These are phyloP conservation scores for Colletotrichum sp. DNA, from an alignment of 2,329 filamentous ascomycete species.

Conservation along the genomic window DNA sequence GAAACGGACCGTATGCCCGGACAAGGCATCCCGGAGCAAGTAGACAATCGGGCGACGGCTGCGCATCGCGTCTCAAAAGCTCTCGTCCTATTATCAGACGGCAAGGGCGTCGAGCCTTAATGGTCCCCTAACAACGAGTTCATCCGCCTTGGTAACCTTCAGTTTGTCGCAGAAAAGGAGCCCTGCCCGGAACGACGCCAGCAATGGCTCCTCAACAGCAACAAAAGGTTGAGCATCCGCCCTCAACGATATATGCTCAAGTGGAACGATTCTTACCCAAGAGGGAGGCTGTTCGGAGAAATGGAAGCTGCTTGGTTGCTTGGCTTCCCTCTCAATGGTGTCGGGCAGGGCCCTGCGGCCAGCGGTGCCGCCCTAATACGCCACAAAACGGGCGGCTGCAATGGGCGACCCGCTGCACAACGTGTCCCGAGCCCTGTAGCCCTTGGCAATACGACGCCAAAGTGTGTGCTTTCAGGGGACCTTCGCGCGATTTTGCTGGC, in stretches of 20 bases:
- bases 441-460: constrained; percentile 4
- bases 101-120: background rate
- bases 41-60: background rate
- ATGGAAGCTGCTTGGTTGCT: constrained; percentile 11
- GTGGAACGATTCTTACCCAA: constrained; percentile 10
- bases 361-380: background rate
- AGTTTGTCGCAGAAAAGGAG: background rate
- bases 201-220: background rate
- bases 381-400: constrained; percentile 1
- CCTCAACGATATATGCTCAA: background rate
- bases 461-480: background rate
- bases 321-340: background rate
- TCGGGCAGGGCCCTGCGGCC: constrained; percentile 2
- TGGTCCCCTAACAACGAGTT: background rate
- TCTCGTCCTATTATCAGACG: background rate
- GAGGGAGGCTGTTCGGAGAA: constrained; percentile 1
- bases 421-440: constrained; percentile 7
- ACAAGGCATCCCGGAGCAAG: background rate
- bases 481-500: background rate
- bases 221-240: constrained; percentile 2
- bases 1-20: background rate
- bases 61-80: background rate
- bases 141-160: background rate
- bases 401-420: background rate
- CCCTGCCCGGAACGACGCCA: background rate